Evolutionary conservation across 2,329 filamentous ascomycete genomes (phyloP), one percentile per base, ranked within the genome.

Genomic region (Clonostachys solani): DNA sequence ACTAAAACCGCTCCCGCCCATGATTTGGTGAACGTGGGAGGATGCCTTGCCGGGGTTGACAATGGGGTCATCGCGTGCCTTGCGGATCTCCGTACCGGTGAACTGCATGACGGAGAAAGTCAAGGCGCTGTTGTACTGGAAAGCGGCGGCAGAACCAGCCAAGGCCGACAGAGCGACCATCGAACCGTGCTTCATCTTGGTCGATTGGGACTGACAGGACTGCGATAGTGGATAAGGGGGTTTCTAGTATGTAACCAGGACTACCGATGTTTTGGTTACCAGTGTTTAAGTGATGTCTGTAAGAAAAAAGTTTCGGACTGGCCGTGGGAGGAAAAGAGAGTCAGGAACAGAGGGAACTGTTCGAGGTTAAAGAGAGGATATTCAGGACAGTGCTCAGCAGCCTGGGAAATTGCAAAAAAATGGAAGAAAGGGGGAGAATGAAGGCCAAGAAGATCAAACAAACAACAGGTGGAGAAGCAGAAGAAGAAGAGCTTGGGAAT

Each of bases 41-140:
- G 83, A 75, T 13, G 77, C 59, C 12, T 55, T 50, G 17, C 85
- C 85, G 13, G 85, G 84, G 49, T 61, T 74, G 51, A 90, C 71
- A 52, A 91, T 83, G 47, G 87, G 87, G 56, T 92, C 87, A 40
- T 79, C 64, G 40, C 78, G 80, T 58, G 80, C 80, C 43, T 78
- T 78, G 55, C 84, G 73, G 56, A 84, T 78, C 40, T 78, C 74
- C 54, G 81, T 73, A 59, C 83, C 84, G 60, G 81, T 80, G 73
- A 89, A 89, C 58, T 78, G 83, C 61, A 88, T 78, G 60, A 89
- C 86, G 46, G 84, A 84, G 56, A 86, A 81, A 40, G 81, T 81
- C 23, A 29, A 29, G 23, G 47, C 77, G 71, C 44, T 4, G 23
- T 69, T 59, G 48, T 66, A 60, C 56, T 76, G 73, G 54, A 67